These are phyloP conservation scores for Coleophoma cylindrospora DNA, from an alignment of 2,329 filamentous ascomycete genomes.

Conservation along the genomic window DNA sequence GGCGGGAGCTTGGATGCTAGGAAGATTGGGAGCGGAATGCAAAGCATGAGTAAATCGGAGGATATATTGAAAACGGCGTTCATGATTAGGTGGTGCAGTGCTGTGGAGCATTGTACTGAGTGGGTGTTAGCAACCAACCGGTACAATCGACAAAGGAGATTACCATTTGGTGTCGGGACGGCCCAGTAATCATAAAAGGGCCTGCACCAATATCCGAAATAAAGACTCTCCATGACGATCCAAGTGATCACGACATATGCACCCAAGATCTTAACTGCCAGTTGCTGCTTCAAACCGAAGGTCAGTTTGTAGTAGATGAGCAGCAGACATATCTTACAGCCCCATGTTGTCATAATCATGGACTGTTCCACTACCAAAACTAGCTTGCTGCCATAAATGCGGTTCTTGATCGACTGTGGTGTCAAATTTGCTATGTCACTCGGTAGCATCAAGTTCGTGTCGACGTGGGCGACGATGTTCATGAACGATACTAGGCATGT, in stretches of 20 bases:
- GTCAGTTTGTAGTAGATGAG: conserved; percentile 53
- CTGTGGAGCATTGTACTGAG: conserved; percentile 50
- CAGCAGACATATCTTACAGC: conserved; percentile 50
- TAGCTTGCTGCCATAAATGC: conserved; percentile 50
- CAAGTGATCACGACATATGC: conserved; percentile 42
- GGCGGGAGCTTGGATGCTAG: conserved; percentile 37
- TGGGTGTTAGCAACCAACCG: no score
- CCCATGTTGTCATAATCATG: conserved; percentile 55
- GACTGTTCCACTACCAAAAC: conserved; percentile 57
- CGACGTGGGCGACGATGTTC: conserved; percentile 49
- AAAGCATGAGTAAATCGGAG: conserved; percentile 54
- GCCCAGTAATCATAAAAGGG: conserved; percentile 54
- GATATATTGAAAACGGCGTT: conserved; percentile 56
- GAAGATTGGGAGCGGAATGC: conserved; percentile 47
- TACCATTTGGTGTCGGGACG: conserved; percentile 45
- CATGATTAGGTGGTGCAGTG: conserved; percentile 51
- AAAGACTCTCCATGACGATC: conserved; percentile 45
- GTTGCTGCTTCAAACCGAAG: conserved; percentile 40
- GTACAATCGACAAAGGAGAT: no score
- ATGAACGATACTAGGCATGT: conserved; percentile 49
- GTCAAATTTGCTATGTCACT: conserved; percentile 40
- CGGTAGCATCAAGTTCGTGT: conserved; percentile 53
- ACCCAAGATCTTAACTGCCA: conserved; percentile 42
- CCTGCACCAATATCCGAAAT: conserved; percentile 46
- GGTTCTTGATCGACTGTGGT: conserved; percentile 22